These are phyloP conservation scores for Ceriops tagal DNA, from an alignment of 345 rosid genomes.

Conservation along the genomic window DNA sequence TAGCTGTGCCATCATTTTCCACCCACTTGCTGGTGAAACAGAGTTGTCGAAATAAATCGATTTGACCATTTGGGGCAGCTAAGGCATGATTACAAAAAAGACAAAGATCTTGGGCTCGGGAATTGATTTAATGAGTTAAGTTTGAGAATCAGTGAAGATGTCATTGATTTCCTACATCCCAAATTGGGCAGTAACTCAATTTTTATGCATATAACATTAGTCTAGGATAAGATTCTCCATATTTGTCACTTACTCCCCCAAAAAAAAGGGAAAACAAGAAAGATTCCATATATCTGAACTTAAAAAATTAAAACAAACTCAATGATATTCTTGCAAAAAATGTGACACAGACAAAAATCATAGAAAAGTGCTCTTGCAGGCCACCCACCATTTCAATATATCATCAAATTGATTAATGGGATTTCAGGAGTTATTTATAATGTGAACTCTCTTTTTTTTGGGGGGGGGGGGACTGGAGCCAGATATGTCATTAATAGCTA, in stretches of 20 bases:
- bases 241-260: background rate
- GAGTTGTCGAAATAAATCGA: too few relatives aligned
- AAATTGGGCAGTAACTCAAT: background rate
- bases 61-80: too few relatives aligned
- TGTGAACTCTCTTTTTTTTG: background rate
- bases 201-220: background rate
- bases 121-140: background rate
- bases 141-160: slow-evolving; percentile 2
- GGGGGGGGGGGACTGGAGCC: background rate
- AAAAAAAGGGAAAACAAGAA: too few relatives aligned
- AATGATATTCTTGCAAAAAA: too few relatives aligned
- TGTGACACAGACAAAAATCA: too few relatives aligned
- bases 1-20: background rate
- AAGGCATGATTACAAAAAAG: too few relatives aligned
- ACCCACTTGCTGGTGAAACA: background rate
- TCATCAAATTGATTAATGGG: too few relatives aligned
- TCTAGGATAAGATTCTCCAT: background rate
- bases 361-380: slow-evolving; percentile 8
- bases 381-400: background rate
- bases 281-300: too few relatives aligned
- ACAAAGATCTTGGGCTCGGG: background rate
- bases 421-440: background rate
- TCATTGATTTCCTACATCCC: background rate
- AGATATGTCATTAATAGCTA: background rate
- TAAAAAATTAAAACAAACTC: too few relatives aligned